A percentile compares a stretch with the other conserved stretches of the same genome.
phyloP scores from a whole-genome alignment of 1,284 basidiomycete genomes.

The Singerocomus inundabilis region DNA sequence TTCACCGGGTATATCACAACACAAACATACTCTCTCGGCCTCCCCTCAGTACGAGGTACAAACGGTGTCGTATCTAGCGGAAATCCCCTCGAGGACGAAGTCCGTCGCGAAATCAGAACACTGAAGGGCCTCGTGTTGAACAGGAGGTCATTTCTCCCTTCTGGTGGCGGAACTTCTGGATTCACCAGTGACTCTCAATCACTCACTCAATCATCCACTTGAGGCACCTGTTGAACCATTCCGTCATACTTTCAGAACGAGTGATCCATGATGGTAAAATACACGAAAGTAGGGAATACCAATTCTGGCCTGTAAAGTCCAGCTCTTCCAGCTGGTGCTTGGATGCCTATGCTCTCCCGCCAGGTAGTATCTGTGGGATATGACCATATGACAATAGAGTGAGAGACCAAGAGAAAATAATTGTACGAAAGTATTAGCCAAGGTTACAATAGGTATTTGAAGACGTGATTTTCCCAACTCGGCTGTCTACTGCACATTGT shows the following conservation, averaged over 20 bases:
- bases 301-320: neutral
- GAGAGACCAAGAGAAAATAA: neutral
- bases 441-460: neutral
- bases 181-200: conserved; percentile 1
- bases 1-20: conserved; percentile 54
- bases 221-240: neutral
- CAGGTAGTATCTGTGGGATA: neutral
- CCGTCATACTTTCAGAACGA: neutral
- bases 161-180: conserved; percentile 4
- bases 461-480: neutral
- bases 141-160: conserved; percentile 35
- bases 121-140: conserved; percentile 57
- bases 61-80: conserved; percentile 5
- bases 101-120: conserved; percentile 50
- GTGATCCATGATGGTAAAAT: neutral
- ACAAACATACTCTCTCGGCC: conserved; percentile 42
- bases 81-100: conserved; percentile 40
- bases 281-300: neutral
- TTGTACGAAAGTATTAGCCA: neutral
- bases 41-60: conserved; percentile 16
- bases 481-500: neutral
- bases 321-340: neutral
- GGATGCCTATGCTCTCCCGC: no score
- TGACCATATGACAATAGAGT: neutral
- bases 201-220: conserved; percentile 1